Percentiles rank a stretch among this genome's conserved stretches.
These are phyloP conservation scores for Candida ficus DNA, from an alignment of 805 yeast genomes.

Conservation along the genomic window DNA sequence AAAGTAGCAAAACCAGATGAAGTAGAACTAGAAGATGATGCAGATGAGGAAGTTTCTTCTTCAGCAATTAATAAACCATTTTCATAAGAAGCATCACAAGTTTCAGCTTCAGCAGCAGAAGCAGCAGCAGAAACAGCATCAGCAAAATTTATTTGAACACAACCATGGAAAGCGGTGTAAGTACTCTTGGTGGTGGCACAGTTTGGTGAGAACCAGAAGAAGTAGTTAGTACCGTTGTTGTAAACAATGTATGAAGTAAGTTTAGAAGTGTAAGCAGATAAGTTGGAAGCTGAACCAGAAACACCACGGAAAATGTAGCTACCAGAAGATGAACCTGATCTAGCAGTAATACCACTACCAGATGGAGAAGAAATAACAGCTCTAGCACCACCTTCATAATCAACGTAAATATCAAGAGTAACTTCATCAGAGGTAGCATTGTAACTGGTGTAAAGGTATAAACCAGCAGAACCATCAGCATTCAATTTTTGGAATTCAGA, in stretches of 20 bases:
- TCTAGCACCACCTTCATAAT: background rate
- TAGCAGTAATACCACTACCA: background rate
- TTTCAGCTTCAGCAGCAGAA: no score
- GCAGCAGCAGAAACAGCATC: no score
- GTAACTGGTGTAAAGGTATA: background rate
- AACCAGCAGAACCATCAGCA: background rate
- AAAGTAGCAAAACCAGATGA: no score
- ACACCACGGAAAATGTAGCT: background rate
- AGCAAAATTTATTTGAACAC: no score
- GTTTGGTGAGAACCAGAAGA: background rate
- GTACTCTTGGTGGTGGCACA: background rate
- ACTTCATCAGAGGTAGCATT: background rate
- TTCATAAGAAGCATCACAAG: no score
- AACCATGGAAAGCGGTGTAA: no score
- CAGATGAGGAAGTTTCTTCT: no score
- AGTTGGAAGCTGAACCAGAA: background rate
- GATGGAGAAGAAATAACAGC: background rate
- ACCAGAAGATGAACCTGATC: background rate
- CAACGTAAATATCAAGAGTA: background rate
- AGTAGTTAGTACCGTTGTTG: background rate
- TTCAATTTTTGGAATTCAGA: background rate
- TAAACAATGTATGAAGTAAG: background rate
- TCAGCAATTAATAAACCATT: no score
- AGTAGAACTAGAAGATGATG: no score
- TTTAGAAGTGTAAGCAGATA: background rate